A percentile compares a stretch with the other conserved stretches of the same genome.
Evolutionary conservation across 148 eudicot species (phyloP).

Genomic region (Selenicereus undatus): DNA sequence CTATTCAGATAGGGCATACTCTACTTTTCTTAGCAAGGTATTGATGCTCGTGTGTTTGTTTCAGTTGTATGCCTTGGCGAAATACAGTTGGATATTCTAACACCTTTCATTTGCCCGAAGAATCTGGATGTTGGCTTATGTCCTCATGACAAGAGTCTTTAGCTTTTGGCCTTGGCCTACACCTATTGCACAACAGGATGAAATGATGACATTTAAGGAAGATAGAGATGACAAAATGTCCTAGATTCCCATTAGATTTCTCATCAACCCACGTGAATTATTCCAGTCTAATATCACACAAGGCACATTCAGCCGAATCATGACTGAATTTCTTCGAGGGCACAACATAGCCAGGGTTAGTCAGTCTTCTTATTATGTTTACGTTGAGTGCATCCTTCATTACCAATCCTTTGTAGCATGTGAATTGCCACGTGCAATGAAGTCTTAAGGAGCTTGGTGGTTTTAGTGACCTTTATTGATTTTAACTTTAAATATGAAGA

Average conservation of each 20-base stretch:
- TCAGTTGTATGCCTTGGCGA: constrained; percentile 57
- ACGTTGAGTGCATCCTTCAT: neutral
- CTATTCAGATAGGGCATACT: neutral
- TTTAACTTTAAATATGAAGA: neutral
- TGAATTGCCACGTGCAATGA: neutral
- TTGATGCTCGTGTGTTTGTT: neutral
- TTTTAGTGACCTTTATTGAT: neutral
- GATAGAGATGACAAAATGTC: constrained; percentile 16
- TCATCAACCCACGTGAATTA: constrained; percentile 37
- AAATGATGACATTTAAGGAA: constrained; percentile 8
- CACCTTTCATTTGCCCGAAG: constrained; percentile 45
- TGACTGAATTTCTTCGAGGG: constrained; percentile 43
- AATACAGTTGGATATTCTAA: constrained; percentile 50
- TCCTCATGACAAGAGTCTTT: constrained; percentile 37
- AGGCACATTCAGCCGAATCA: constrained; percentile 48
- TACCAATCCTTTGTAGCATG: neutral
- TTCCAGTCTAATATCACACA: constrained; percentile 53
- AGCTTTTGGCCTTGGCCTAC: constrained; percentile 58
- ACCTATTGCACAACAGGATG: constrained; percentile 44
- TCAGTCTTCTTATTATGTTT: neutral
- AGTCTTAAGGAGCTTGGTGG: neutral
- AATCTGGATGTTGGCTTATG: constrained; percentile 43
- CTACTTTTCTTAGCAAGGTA: neutral
- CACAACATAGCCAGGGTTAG: constrained; percentile 36
- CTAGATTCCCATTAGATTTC: constrained; percentile 49